Conservation (phyloP, 306 rosid species). For the Castanea crenata region DNA sequence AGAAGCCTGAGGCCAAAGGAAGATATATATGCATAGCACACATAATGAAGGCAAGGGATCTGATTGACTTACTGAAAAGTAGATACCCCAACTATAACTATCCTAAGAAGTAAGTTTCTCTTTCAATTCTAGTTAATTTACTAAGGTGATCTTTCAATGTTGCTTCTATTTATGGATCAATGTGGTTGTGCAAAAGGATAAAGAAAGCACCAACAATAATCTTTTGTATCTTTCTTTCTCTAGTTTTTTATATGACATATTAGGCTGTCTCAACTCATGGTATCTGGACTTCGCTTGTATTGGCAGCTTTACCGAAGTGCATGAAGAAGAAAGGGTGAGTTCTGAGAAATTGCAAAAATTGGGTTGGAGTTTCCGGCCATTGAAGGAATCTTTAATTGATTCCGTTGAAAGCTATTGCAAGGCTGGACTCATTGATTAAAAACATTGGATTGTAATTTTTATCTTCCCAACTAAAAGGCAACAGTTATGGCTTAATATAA, state of each 20-base stretch:
- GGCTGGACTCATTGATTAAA: conserved; percentile 32
- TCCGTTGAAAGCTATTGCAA: conserved; percentile 46
- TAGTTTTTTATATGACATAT: background rate
- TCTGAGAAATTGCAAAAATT: conserved; percentile 52
- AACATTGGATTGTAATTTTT: background rate
- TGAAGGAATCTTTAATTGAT: conserved; percentile 58
- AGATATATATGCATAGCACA: conserved; percentile 60
- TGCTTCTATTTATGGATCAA: background rate
- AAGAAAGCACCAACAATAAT: background rate
- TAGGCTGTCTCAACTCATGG: background rate
- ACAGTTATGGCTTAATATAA: background rate
- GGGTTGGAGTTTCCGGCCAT: conserved; percentile 59
- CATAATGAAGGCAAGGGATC: conserved; percentile 23
- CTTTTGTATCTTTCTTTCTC: background rate
- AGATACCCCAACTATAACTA: conserved; percentile 54
- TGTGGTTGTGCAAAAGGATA: background rate
- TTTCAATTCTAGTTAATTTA: background rate
- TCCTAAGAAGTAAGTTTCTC: conserved; percentile 52
- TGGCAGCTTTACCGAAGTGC: background rate
- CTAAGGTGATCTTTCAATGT: background rate
- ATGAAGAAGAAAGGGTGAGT: conserved; percentile 20
- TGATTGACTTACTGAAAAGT: conserved; percentile 51
- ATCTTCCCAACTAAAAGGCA: background rate
- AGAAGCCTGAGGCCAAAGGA: conserved; percentile 69
- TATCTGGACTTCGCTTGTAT: background rate